Percentiles rank a stretch among this genome's conserved stretches.
Conservation (phyloP, 768 basidiomycete genomes). For the Suillus decipiens region DNA sequence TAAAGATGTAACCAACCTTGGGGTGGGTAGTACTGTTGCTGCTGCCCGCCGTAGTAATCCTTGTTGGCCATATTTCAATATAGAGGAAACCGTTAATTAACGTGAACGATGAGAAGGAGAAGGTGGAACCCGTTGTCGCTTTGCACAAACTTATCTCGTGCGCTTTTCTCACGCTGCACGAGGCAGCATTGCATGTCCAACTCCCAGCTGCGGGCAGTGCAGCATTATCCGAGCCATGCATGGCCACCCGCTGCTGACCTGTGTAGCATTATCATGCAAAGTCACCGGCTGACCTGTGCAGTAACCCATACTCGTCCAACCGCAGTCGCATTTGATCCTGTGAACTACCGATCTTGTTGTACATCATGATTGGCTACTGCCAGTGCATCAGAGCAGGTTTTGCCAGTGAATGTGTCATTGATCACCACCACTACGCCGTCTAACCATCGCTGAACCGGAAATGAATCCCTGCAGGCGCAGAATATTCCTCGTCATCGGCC, state of each 20-base stretch:
- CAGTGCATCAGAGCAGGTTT: background rate
- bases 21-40: conserved; percentile 47
- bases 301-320: background rate
- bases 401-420: background rate
- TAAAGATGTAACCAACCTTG: conserved; percentile 38
- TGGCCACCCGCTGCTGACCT: no score
- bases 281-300: conserved; percentile 7
- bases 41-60: conserved; percentile 66
- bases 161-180: conserved; percentile 5
- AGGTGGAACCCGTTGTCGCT: conserved; percentile 2
- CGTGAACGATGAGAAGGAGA: conserved; percentile 10
- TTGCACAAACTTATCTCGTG: conserved; percentile 9
- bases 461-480: conserved; percentile 7
- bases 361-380: background rate
- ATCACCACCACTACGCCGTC: background rate
- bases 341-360: background rate
- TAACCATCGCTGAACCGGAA: conserved; percentile 2
- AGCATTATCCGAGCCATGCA: no score
- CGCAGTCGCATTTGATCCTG: background rate
- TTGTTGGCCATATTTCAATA: conserved; percentile 61
- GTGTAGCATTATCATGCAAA: conserved; percentile 4
- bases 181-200: conserved; percentile 4
- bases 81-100: conserved; percentile 15
- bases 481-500: background rate
- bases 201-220: background rate